Evolutionary conservation across 2,329 filamentous ascomycete species (phyloP), one percentile per base, ranked within the genome.

Genomic region (Microsporum audouinii): DNA sequence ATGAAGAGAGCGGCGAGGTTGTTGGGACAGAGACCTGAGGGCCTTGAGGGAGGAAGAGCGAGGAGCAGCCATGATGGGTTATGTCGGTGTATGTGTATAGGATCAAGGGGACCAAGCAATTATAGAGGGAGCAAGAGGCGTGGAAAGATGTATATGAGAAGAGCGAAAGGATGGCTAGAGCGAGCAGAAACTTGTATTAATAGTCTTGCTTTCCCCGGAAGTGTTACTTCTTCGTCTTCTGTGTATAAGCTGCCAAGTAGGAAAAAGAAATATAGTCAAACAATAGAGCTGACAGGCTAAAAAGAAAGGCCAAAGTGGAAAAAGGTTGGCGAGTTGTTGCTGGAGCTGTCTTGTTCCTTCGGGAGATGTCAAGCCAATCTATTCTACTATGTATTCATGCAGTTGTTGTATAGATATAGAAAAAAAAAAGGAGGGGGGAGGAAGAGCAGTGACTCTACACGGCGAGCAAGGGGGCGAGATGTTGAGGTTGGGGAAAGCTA

Each of bases 1-100:
- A 73, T 82, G 80, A 57, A 85, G 77, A 61, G 72, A 71, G 66
- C 83, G 82, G 66, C 74, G 75, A 60, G 69, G 68, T 57, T 75
- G 72, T 65, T 74, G 71, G 4, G 75, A 73, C 27, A 78, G 71
- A 64, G 72, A 68, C 66, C 76, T 75, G 39, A 79, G 69, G 63
- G 75, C 76, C 64, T 76, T 76, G 60, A 79, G 67, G 12, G 77
- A 78, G 36, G 72, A 71, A 47, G 76, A 75, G 63, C 75, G 75
- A 63, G 76, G 70, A 69, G 76, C 76, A 61, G 76, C 71, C 77
- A 79, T 79, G 64, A 39, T 17, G 23, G 7, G n/a, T 2, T 4
- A n/a, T 43, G n/a, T n/a, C 10, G 27, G 29, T 59, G 5, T 31
- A 49, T 31, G 29, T 45, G 43, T 4, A 38, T 8, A 27, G 31